Evolutionary conservation across 148 eudicot genomes (phyloP).

Genomic region (Nepenthes mirabilis): DNA sequence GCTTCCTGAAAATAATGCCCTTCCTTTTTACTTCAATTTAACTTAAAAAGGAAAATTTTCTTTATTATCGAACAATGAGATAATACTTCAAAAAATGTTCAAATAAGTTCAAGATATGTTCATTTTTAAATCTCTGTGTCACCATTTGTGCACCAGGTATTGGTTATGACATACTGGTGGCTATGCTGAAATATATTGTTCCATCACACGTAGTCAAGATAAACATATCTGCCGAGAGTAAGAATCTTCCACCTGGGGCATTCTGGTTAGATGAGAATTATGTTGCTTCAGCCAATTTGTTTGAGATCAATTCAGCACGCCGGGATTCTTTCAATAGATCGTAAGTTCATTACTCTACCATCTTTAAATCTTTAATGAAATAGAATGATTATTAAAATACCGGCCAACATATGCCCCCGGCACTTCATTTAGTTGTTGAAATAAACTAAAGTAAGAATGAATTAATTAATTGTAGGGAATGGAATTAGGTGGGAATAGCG

Average conservation of each 20-base stretch:
- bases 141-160: constrained; percentile 40
- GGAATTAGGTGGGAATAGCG: too few relatives aligned
- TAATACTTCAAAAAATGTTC: too few relatives aligned
- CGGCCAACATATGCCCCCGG: too few relatives aligned
- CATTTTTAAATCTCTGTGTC: not conserved
- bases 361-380: too few relatives aligned
- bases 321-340: constrained; percentile 56
- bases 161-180: constrained; percentile 63
- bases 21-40: too few relatives aligned
- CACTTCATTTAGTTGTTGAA: too few relatives aligned
- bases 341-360: constrained; percentile 29
- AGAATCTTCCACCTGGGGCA: constrained; percentile 71
- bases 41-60: too few relatives aligned
- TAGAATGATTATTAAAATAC: too few relatives aligned
- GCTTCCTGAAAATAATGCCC: too few relatives aligned
- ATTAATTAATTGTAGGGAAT: too few relatives aligned
- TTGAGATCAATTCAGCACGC: constrained; percentile 67
- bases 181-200: constrained; percentile 58
- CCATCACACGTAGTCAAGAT: constrained; percentile 84
- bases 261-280: constrained; percentile 57
- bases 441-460: too few relatives aligned
- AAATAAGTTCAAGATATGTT: not conserved
- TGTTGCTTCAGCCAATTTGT: constrained; percentile 23
- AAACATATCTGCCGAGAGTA: constrained; percentile 41
- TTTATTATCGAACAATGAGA: too few relatives aligned